Conservation (phyloP, 148 eudicot species). For the Camellia japonica region DNA sequence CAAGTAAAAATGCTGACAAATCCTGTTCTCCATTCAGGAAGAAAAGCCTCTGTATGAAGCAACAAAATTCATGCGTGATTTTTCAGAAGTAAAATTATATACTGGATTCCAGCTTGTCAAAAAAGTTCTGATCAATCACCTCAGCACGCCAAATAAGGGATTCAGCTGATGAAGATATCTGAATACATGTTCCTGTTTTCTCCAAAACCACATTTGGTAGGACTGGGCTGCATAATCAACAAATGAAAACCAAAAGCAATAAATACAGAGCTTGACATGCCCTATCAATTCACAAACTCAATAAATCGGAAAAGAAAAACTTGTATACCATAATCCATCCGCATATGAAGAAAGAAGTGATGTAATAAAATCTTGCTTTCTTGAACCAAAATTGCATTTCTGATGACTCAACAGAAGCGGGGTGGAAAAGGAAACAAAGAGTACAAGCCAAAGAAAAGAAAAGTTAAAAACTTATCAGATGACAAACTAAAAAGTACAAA, state of each 20-base stretch:
- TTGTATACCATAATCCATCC: constrained; percentile 54
- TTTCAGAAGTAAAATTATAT: not conserved
- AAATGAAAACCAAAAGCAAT: constrained; percentile 11
- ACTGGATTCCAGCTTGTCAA: not conserved
- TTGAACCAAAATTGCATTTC: constrained; percentile 53
- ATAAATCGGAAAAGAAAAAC: not conserved
- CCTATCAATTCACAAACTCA: not conserved
- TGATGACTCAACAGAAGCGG: constrained; percentile 26
- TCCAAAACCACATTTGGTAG: constrained; percentile 49
- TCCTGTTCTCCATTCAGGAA: constrained; percentile 88
- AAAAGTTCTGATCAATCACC: constrained; percentile 40
- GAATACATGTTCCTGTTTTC: constrained; percentile 56
- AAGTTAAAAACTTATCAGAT: not conserved
- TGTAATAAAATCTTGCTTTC: constrained; percentile 68
- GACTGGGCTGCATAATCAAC: constrained; percentile 45
- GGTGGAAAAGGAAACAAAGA: not conserved
- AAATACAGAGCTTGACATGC: not conserved
- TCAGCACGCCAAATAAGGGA: constrained; percentile 86
- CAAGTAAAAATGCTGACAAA: constrained; percentile 77
- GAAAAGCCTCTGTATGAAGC: constrained; percentile 74
- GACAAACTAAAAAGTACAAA: not conserved
- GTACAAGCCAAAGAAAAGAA: not conserved
- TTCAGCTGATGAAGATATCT: constrained; percentile 65
- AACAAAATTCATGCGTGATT: constrained; percentile 12
- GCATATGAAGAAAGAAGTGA: constrained; percentile 53